Percentiles rank a stretch among this genome's conserved stretches.
phyloP scores from a whole-genome alignment of 208 protist genomes.

The Angomonas ambiguus region DNA sequence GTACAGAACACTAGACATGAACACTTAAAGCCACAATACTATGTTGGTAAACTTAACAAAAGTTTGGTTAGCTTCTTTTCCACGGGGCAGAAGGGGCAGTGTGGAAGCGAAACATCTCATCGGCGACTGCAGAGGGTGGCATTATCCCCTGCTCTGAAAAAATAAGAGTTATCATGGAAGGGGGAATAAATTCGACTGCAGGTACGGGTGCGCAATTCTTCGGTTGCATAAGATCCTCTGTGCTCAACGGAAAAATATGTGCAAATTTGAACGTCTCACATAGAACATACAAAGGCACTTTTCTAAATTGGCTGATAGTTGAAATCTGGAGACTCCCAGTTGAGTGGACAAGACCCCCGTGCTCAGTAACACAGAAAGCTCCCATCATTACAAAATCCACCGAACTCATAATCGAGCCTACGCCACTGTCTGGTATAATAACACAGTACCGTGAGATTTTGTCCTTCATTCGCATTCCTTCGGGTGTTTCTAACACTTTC shows the following conservation, averaged over 20 bases:
- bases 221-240: conserved; percentile 87
- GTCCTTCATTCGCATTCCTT: conserved; percentile 52
- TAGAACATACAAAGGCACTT: conserved; percentile 98
- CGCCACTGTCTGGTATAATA: conserved; percentile 87
- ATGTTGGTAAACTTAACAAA: conserved; percentile 14
- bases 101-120: conserved; percentile 96
- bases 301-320: conserved; percentile 92
- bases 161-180: conserved; percentile 90
- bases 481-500: conserved; percentile 46
- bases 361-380: conserved; percentile 98
- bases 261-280: conserved; percentile 99
- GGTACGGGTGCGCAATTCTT: conserved; percentile 53
- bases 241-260: conserved; percentile 95
- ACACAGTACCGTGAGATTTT: conserved; percentile 62
- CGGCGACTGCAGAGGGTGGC: conserved; percentile 97
- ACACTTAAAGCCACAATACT: background rate
- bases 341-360: conserved; percentile 98
- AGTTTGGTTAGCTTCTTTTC: conserved; percentile 24
- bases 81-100: conserved; percentile 58
- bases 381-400: conserved; percentile 97
- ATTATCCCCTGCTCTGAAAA: conserved; percentile 99
- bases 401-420: conserved; percentile 77
- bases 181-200: conserved; percentile 86
- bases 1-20: background rate
- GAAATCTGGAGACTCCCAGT: conserved; percentile 97